Conservation (phyloP, 2,329 filamentous ascomycete genomes). For the Colletotrichum sp. region DNA sequence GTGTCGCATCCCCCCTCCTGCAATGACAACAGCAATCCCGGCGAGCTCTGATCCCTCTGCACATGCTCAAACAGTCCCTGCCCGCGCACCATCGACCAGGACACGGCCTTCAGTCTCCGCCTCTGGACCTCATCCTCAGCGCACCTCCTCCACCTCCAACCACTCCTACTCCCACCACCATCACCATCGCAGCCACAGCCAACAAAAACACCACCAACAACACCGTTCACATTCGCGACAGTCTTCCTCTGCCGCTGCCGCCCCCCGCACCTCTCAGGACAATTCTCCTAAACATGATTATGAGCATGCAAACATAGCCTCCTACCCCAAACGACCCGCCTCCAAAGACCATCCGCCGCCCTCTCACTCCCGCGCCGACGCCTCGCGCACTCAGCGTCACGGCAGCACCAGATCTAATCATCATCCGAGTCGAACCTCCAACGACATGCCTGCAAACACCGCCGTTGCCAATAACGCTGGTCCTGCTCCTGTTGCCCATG, state of each 20-base stretch:
- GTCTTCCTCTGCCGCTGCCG: conserved; percentile 31
- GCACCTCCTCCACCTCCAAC: conserved; percentile 27
- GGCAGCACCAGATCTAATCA: conserved; percentile 53
- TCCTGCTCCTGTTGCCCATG: conserved; percentile 54
- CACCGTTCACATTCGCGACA: conserved; percentile 28
- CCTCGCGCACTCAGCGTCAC: conserved; percentile 51
- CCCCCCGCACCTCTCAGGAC: conserved; percentile 44
- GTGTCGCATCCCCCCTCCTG: conserved; percentile 19
- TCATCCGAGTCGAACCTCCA: conserved; percentile 34
- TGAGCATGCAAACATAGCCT: conserved; percentile 72
- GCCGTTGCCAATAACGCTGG: conserved; percentile 57
- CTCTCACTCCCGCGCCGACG: conserved; percentile 57
- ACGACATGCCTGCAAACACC: conserved; percentile 57
- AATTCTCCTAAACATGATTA: conserved; percentile 68
- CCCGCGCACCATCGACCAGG: conserved; percentile 41
- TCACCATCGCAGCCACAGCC: not conserved
- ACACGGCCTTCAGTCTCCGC: conserved; percentile 33
- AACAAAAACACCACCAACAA: not conserved
- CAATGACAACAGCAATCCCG: conserved; percentile 39
- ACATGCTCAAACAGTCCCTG: conserved; percentile 31
- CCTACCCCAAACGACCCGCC: conserved; percentile 66
- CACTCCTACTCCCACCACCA: conserved; percentile 31
- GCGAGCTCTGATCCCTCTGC: conserved; percentile 32
- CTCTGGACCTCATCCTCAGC: conserved; percentile 13
- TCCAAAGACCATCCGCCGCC: conserved; percentile 64